phyloP scores from a whole-genome alignment of 495 filamentous ascomycete species.

The Hypoxylon fuscum region DNA sequence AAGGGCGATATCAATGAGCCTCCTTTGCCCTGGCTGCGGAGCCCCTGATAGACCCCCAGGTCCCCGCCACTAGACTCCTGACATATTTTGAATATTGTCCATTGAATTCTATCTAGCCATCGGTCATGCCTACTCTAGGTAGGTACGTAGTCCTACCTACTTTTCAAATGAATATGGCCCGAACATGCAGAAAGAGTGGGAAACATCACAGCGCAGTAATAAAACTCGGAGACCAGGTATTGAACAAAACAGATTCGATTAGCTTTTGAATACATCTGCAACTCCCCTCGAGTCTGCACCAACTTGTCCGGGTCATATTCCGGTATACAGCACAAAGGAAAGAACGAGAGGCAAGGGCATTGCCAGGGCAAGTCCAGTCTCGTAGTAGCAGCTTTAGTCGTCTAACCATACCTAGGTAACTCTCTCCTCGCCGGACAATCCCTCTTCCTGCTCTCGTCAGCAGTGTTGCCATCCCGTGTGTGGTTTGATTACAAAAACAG shows the following conservation, averaged over 20 bases:
- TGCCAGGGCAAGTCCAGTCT: constrained; percentile 17
- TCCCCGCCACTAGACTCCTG: too few relatives aligned
- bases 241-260: constrained; percentile 19
- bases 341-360: constrained; percentile 15
- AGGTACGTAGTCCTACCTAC: too few relatives aligned
- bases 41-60: too few relatives aligned
- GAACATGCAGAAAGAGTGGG: too few relatives aligned
- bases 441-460: constrained; percentile 14
- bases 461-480: constrained; percentile 16
- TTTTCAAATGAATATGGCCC: too few relatives aligned
- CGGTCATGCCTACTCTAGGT: too few relatives aligned
- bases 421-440: not conserved
- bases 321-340: constrained; percentile 38
- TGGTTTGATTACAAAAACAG: constrained; percentile 35
- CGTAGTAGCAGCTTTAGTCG: constrained; percentile 26
- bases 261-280: constrained; percentile 29
- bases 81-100: too few relatives aligned
- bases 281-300: constrained; percentile 6
- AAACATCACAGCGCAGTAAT: not conserved
- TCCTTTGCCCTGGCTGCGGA: too few relatives aligned
- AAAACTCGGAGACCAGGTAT: not conserved
- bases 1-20: too few relatives aligned
- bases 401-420: constrained; percentile 27
- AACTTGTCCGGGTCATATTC: constrained; percentile 18
- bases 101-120: too few relatives aligned